phyloP scores from a whole-genome alignment of 2,329 filamentous ascomycete species.

The Aspergillaceae sp. region DNA sequence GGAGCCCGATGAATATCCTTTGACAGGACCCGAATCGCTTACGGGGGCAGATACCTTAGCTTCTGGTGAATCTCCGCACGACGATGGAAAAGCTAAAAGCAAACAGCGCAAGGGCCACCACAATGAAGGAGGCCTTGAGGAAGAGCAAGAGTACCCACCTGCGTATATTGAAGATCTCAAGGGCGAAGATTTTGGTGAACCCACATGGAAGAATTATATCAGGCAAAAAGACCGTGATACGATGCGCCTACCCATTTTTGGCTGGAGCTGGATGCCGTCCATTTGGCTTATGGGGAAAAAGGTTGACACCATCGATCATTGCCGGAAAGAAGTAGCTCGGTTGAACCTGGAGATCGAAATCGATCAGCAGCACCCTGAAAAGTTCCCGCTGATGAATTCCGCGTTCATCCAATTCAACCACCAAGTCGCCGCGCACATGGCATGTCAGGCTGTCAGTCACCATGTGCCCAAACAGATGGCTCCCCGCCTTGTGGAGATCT shows the following conservation, averaged over 20 bases:
- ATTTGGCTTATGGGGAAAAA: conserved; percentile 78
- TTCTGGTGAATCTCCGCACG: conserved; percentile 3
- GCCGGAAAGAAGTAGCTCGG: conserved; percentile 73
- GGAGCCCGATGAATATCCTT: conserved; percentile 27
- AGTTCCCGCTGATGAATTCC: conserved; percentile 86
- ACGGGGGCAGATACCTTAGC: conserved; percentile 3
- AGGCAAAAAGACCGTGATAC: conserved; percentile 75
- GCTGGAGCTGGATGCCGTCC: conserved; percentile 61
- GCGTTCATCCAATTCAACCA: conserved; percentile 99
- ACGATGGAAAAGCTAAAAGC: conserved; percentile 5
- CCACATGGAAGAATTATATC: conserved; percentile 75
- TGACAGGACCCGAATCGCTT: conserved; percentile 27
- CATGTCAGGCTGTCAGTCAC: conserved; percentile 82
- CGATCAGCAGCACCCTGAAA: conserved; percentile 77
- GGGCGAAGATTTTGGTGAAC: conserved; percentile 54
- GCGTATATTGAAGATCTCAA: conserved; percentile 56
- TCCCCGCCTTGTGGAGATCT: conserved; percentile 85
- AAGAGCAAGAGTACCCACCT: conserved; percentile 47
- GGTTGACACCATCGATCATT: conserved; percentile 90
- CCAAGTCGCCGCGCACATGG: conserved; percentile 96
- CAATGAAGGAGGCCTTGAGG: conserved; percentile 18
- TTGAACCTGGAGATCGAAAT: conserved; percentile 86
- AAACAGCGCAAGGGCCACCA: conserved; percentile 7
- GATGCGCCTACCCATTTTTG: conserved; percentile 61
- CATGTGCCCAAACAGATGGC: conserved; percentile 91